Evolutionary conservation across 1,284 basidiomycete genomes (phyloP).

Genomic region (Caloboletus inedulis): DNA sequence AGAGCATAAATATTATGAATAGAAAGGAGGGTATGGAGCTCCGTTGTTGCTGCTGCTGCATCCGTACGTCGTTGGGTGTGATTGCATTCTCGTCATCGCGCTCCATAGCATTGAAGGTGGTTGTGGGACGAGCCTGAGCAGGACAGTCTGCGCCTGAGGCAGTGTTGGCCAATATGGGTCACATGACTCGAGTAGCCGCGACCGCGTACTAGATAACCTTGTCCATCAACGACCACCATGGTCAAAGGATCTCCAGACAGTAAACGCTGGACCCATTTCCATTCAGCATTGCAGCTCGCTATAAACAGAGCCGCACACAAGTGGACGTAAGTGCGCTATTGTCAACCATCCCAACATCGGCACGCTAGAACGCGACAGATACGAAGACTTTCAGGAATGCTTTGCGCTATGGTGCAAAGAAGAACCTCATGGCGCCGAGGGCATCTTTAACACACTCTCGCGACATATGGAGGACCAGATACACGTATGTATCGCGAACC

Average conservation of each 20-base stretch:
- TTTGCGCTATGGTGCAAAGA: slow-evolving; percentile 73
- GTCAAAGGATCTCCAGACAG: slow-evolving; percentile 47
- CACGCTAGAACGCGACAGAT: slow-evolving; percentile 40
- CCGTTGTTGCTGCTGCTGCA: slow-evolving; percentile 24
- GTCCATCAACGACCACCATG: slow-evolving; percentile 30
- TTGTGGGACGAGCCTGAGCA: neutral
- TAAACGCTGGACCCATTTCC: slow-evolving; percentile 72
- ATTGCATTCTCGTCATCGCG: slow-evolving; percentile 27
- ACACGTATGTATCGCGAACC: slow-evolving; percentile 40
- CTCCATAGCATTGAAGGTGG: slow-evolving; percentile 25
- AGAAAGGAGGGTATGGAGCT: slow-evolving; percentile 62
- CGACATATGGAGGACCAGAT: slow-evolving; percentile 66
- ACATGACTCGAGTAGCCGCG: slow-evolving; percentile 13
- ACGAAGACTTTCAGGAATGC: slow-evolving; percentile 74
- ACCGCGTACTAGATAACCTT: neutral
- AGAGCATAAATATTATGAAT: slow-evolving; percentile 68
- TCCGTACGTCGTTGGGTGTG: slow-evolving; percentile 11
- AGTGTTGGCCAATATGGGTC: slow-evolving; percentile 2
- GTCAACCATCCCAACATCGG: neutral
- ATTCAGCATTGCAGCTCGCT: slow-evolving; percentile 70
- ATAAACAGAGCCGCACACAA: slow-evolving; percentile 73
- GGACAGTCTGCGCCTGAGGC: too few relatives aligned
- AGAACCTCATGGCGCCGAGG: slow-evolving; percentile 63
- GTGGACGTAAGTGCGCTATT: slow-evolving; percentile 61
- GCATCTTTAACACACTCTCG: slow-evolving; percentile 63